Base-by-base conservation (phyloP, 1,284 basidiomycete genomes). In the Trametes sp. region DNA sequence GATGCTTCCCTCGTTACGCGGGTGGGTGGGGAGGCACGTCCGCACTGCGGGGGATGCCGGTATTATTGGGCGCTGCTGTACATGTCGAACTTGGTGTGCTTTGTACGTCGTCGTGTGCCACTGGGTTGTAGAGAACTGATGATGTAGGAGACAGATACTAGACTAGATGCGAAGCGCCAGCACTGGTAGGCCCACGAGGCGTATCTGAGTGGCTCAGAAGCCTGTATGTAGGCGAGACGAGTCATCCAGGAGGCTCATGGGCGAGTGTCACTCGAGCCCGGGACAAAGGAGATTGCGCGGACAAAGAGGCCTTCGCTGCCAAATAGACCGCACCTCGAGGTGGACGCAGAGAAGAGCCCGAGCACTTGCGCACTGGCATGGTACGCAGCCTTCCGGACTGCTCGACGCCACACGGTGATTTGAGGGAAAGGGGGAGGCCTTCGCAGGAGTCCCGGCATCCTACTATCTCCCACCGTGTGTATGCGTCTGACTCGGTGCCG, bases 321-420 rank as follows among this genome's bases (percentile, higher is more conserved):
- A 51, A 21, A 42, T 23, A 51, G 21, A n/a, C 41, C 57, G 42
- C 49, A 46, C 57, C 57, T 58, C 57, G 33, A 58, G 56, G 49
- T 49, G 26, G 33, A 41, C 5, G 45, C 36, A 58, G 26, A 58
- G 41, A 42, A 49, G 16, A 49, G 21, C 24, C 24, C 54, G 44
- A 13, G n/a, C 8, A 24, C 24, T 5, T 49, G 28, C 48, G 13
- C 31, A 38, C 33, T 6, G 26, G 6, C 7, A 29, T 28, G 5
- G 31, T 4, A 14, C 46, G 28, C 29, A 33, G 19, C 50, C 26
- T n/a, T 23, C 35, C 21, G 13, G 28, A 36, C 9, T 24, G 21
- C 26, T 45, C 21, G 26, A 31, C 46, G 33, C 33, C 33, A 24
- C 50, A 11, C 33, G 23, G 50, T 38, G 33, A 51, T 21, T 14